Evolutionary conservation across 2,329 filamentous ascomycete species (phyloP).

Genomic region (Aspergillus ochraceoroseus): DNA sequence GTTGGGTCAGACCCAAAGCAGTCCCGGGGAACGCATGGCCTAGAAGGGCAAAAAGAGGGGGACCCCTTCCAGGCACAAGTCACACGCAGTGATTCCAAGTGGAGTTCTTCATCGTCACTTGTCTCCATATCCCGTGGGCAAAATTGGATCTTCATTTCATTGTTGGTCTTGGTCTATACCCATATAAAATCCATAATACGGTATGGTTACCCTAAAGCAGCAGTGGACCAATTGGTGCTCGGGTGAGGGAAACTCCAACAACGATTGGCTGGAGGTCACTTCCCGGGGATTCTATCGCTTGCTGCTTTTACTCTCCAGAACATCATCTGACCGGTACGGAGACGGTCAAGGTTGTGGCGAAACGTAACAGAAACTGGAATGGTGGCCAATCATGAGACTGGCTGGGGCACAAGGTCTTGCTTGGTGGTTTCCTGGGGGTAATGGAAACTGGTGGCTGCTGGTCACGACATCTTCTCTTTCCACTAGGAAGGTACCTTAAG

Average conservation of each 20-base stretch:
- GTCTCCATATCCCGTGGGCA: too few species aligned
- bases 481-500: neutral
- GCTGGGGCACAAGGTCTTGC: conserved; percentile 8
- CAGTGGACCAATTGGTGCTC: neutral
- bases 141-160: too few species aligned
- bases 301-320: conserved; percentile 4
- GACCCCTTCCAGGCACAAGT: conserved; percentile 19
- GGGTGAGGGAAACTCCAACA: neutral
- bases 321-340: conserved; percentile 33
- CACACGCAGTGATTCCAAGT: conserved; percentile 17
- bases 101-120: conserved; percentile 12
- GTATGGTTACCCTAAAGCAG: conserved; percentile 11
- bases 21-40: conserved; percentile 16
- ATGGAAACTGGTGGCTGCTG: conserved; percentile 24
- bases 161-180: too few species aligned
- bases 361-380: conserved; percentile 39
- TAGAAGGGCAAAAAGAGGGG: conserved; percentile 10
- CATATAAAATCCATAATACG: conserved; percentile 1
- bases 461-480: conserved; percentile 9
- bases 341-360: conserved; percentile 21
- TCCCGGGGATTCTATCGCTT: neutral
- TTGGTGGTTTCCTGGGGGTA: conserved; percentile 29
- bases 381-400: conserved; percentile 26
- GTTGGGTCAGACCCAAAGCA: conserved; percentile 9
- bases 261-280: conserved; percentile 4